phyloP scores from a whole-genome alignment of 2,329 filamentous ascomycete genomes.

The Paraphaeosphaeria sporulosa region DNA sequence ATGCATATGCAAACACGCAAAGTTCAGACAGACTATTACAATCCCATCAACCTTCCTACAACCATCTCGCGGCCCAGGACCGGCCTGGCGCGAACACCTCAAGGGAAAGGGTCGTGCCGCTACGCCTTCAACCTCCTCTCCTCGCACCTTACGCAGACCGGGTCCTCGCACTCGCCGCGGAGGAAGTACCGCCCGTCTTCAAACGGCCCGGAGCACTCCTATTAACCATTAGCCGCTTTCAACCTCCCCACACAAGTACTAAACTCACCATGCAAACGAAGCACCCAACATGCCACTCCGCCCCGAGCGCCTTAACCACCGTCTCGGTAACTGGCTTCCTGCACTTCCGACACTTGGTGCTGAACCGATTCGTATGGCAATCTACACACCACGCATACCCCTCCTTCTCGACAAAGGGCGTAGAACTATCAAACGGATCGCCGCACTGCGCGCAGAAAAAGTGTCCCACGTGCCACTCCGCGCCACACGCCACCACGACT shows the following conservation, averaged over 20 bases:
- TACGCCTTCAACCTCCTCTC: conserved; percentile 68
- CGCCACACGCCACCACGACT: conserved; percentile 89
- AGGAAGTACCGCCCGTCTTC: conserved; percentile 70
- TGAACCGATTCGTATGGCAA: conserved; percentile 91
- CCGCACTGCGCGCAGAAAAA: conserved; percentile 99
- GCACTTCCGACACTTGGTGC: conserved; percentile 88
- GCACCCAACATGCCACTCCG: conserved; percentile 92
- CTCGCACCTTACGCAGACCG: conserved; percentile 69
- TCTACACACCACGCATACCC: conserved; percentile 96
- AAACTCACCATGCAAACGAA: conserved; percentile 75
- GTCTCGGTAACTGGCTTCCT: conserved; percentile 84
- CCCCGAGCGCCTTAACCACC: conserved; percentile 86
- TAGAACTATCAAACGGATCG: conserved; percentile 71
- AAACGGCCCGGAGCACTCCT: conserved; percentile 68
- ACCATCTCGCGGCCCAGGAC: conserved; percentile 4
- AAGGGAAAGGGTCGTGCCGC: background rate
- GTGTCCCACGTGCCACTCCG: conserved; percentile 97
- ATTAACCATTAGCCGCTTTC: conserved; percentile 25
- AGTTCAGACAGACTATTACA: conserved; percentile 11
- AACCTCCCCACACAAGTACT: too few relatives aligned
- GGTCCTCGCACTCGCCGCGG: conserved; percentile 64
- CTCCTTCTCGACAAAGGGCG: conserved; percentile 95
- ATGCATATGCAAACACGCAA: conserved; percentile 8
- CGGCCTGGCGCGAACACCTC: conserved; percentile 8
- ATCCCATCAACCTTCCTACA: background rate